Conservation (phyloP, 208 protist species). For the Acanthamoeba triangularis region DNA sequence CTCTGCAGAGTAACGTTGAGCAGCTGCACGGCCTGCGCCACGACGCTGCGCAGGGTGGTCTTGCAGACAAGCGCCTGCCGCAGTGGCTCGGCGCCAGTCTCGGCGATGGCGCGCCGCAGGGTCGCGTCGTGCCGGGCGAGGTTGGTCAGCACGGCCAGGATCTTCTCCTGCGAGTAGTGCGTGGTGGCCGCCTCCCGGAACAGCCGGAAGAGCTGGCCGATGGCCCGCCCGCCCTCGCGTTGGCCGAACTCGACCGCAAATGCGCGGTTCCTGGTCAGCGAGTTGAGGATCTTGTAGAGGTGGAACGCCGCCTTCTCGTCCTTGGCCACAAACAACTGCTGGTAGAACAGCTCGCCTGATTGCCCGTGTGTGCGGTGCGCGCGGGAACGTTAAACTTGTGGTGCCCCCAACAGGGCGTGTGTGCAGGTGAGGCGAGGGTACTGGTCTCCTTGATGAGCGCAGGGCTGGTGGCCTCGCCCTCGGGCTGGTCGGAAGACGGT, state of each 20-base stretch:
- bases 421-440: too few relatives aligned
- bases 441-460: background rate
- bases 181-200: background rate
- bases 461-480: background rate
- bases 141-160: constrained; percentile 32
- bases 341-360: constrained; percentile 16
- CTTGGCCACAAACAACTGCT: constrained; percentile 14
- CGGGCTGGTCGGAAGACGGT: background rate
- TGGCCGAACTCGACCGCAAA: constrained; percentile 17
- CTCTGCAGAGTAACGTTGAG: background rate
- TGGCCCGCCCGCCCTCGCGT: background rate
- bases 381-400: too few relatives aligned
- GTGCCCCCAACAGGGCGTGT: too few relatives aligned
- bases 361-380: too few relatives aligned
- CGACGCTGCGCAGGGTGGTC: background rate
- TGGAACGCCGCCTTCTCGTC: constrained; percentile 8
- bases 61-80: background rate
- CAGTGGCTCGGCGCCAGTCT: background rate
- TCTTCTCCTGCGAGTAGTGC: constrained; percentile 13
- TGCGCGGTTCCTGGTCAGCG: constrained; percentile 13
- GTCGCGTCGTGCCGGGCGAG: background rate
- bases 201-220: background rate
- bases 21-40: background rate
- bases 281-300: constrained; percentile 59
- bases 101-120: background rate